Conservation (phyloP, 352 stramenopile species). For the Pythium utonaiense region DNA sequence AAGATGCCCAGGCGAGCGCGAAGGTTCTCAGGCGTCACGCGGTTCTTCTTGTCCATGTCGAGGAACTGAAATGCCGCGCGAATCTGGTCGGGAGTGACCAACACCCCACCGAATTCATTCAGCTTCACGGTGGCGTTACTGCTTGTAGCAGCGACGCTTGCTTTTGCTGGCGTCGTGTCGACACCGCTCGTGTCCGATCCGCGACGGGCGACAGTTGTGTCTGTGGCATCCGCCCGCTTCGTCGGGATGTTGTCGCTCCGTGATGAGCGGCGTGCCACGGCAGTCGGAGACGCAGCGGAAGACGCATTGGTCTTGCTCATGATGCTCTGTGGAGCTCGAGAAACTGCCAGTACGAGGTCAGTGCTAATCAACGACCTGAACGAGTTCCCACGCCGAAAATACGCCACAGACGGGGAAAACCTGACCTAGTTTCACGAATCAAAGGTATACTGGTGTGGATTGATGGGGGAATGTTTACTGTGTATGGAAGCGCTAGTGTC, state of each 20-base stretch:
- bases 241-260: background rate
- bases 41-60: slow-evolving; percentile 75
- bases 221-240: background rate
- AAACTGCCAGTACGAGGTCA: too few relatives aligned
- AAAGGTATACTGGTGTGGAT: background rate
- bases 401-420: background rate
- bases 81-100: slow-evolving; percentile 85
- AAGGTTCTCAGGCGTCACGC: slow-evolving; percentile 80
- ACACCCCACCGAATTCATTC: slow-evolving; percentile 68
- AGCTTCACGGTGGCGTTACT: background rate
- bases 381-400: background rate
- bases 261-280: background rate
- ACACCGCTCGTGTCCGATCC: background rate
- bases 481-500: background rate
- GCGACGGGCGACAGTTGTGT: background rate
- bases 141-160: background rate
- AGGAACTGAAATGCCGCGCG: slow-evolving; percentile 87
- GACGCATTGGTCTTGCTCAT: background rate
- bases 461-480: background rate
- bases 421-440: background rate
- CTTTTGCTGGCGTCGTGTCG: background rate
- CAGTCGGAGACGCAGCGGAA: background rate
- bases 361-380: too few relatives aligned
- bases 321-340: too few relatives aligned
- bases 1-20: slow-evolving; percentile 80